Conservation (phyloP, 2,329 filamentous ascomycete genomes). For the Venturia asperata region DNA sequence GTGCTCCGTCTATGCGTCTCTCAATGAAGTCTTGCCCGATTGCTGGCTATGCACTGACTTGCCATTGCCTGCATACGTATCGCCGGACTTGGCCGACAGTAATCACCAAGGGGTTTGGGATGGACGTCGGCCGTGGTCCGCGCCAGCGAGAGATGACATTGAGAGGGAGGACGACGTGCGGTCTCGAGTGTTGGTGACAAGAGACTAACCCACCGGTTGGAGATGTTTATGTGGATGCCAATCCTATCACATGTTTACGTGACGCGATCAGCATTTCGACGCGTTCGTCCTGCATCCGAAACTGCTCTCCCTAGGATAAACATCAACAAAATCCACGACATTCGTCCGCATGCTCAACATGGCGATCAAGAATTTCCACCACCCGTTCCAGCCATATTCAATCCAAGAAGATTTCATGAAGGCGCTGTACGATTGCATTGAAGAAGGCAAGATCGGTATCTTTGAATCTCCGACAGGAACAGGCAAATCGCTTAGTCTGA, state of each 20-base stretch:
- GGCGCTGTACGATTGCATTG: conserved; percentile 69
- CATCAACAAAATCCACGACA: not conserved
- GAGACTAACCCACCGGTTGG: not conserved
- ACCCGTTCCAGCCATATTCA: conserved; percentile 79
- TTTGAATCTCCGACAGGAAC: conserved; percentile 86
- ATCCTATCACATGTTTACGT: not conserved
- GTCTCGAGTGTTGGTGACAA: too few relatives aligned
- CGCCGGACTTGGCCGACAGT: too few relatives aligned
- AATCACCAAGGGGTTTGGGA: too few relatives aligned
- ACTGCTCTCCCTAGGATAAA: not conserved
- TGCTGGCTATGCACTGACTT: too few relatives aligned
- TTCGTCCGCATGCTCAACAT: not conserved
- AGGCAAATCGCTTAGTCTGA: conserved; percentile 87
- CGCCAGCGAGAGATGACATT: too few relatives aligned
- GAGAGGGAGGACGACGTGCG: too few relatives aligned
- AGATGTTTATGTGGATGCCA: not conserved
- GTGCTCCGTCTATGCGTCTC: too few relatives aligned
- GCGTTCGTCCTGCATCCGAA: not conserved
- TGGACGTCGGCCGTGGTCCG: too few relatives aligned
- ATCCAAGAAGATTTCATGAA: conserved; percentile 87
- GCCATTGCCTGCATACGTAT: too few relatives aligned
- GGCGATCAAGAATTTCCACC: conserved; percentile 60
- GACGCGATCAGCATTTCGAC: not conserved
- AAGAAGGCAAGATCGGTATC: conserved; percentile 74
- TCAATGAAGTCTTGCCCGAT: too few relatives aligned